A percentile compares a stretch with the other conserved stretches of the same genome.
Conservation (phyloP, 495 filamentous ascomycete species). For the Neurospora sp. region DNA sequence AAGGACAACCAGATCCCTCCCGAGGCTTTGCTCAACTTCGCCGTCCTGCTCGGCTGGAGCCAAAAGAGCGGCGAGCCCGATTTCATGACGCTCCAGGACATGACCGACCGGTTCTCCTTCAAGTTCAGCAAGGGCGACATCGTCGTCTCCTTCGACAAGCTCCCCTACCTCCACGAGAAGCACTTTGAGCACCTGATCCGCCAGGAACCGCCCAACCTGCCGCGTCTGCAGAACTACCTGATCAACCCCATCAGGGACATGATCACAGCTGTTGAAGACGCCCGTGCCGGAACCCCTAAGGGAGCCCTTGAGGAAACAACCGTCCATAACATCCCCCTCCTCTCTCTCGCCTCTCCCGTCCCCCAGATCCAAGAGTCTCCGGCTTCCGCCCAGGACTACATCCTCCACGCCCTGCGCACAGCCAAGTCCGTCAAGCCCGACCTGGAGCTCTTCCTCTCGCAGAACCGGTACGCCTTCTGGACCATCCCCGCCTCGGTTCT, state of each 20-base stretch:
- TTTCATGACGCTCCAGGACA: constrained; percentile 57
- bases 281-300: not conserved
- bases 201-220: not conserved
- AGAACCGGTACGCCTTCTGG: constrained; percentile 57
- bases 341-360: not conserved
- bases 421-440: constrained; percentile 7
- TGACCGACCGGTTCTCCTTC: constrained; percentile 65
- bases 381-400: not conserved
- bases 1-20: constrained; percentile 61
- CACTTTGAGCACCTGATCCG: constrained; percentile 39
- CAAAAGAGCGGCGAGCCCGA: constrained; percentile 41
- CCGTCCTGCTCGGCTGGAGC: constrained; percentile 77
- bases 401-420: constrained; percentile 10
- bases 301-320: not conserved
- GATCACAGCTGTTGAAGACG: not conserved
- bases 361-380: not conserved
- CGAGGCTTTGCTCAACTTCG: constrained; percentile 70
- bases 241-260: constrained; percentile 5
- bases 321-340: not conserved
- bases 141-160: constrained; percentile 70
- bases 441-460: constrained; percentile 40
- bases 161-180: constrained; percentile 66
- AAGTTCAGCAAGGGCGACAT: constrained; percentile 86
- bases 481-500: constrained; percentile 17
- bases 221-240: constrained; percentile 11